Evolutionary conservation across 352 stramenopile genomes (phyloP).

Genomic region (Aphanomyces cochlioides): DNA sequence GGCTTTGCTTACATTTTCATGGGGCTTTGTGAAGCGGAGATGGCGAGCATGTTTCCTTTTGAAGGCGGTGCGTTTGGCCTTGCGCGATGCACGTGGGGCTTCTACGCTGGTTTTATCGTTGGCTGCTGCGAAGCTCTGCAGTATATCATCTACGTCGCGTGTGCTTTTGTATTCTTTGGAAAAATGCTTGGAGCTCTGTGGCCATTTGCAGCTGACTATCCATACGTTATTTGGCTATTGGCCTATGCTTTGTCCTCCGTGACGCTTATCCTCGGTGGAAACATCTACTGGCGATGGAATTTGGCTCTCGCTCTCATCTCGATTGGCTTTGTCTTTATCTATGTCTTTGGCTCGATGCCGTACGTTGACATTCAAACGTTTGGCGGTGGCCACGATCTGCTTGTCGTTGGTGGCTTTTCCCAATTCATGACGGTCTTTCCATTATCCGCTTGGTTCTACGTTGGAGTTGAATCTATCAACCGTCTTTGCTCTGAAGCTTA

Average conservation of each 20-base stretch:
- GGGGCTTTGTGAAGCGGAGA: constrained; percentile 27
- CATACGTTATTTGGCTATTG: constrained; percentile 32
- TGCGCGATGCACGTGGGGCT: constrained; percentile 26
- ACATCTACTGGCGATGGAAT: constrained; percentile 37
- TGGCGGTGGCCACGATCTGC: constrained; percentile 7
- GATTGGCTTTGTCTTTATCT: constrained; percentile 32
- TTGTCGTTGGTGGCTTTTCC: constrained; percentile 26
- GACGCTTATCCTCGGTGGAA: constrained; percentile 35
- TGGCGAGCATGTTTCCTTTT: constrained; percentile 26
- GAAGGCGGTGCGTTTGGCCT: constrained; percentile 26
- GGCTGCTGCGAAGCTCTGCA: constrained; percentile 20
- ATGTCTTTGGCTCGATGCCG: constrained; percentile 33
- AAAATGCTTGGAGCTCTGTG: constrained; percentile 34
- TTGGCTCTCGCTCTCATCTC: constrained; percentile 26
- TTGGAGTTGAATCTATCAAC: neutral
- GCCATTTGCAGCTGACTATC: constrained; percentile 26
- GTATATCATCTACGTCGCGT: constrained; percentile 26
- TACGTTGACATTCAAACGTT: constrained; percentile 28
- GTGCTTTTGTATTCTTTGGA: neutral
- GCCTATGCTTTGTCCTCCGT: constrained; percentile 35
- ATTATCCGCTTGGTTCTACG: neutral
- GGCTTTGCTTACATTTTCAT: constrained; percentile 40
- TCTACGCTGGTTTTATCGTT: constrained; percentile 24
- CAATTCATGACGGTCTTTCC: constrained; percentile 8
- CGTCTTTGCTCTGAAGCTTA: constrained; percentile 22